phyloP scores from a whole-genome alignment of 306 rosid species.

The Myrica gale region DNA sequence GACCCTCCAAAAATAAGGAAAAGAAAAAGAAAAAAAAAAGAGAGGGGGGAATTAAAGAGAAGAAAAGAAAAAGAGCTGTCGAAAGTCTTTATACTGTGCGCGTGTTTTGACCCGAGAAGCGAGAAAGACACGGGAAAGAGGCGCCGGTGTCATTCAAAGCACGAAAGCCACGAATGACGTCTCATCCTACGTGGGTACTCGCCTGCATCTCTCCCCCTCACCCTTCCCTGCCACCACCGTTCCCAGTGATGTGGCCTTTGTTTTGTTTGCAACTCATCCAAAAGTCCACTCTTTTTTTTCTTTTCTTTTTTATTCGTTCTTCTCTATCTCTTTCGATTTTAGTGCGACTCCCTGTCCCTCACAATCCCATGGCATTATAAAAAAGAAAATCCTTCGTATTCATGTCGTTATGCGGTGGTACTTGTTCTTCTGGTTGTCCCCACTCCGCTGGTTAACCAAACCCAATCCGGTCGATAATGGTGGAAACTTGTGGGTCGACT shows the following conservation, averaged over 20 bases:
- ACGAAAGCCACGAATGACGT: conserved; percentile 27
- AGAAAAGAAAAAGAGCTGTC: neutral
- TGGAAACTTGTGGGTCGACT: neutral
- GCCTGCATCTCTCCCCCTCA: neutral
- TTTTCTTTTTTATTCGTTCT: too few relatives aligned
- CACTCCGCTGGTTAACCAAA: neutral
- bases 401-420: neutral
- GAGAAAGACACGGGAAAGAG: neutral
- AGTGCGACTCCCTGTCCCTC: too few relatives aligned
- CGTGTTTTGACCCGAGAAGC: neutral
- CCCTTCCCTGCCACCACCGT: neutral
- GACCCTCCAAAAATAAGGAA: neutral
- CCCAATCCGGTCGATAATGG: neutral
- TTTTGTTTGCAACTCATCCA: neutral
- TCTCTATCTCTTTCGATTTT: too few relatives aligned
- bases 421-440: neutral
- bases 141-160: conserved; percentile 38
- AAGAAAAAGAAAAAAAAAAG: neutral
- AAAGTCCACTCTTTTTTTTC: too few relatives aligned
- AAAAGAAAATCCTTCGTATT: too few relatives aligned
- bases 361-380: too few relatives aligned
- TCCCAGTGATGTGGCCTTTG: neutral
- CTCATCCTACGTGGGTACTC: neutral
- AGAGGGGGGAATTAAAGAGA: neutral
- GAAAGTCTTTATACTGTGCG: neutral